phyloP scores from a whole-genome alignment of 2,329 filamentous ascomycete genomes.

The Trichoderma koningiopsis region DNA sequence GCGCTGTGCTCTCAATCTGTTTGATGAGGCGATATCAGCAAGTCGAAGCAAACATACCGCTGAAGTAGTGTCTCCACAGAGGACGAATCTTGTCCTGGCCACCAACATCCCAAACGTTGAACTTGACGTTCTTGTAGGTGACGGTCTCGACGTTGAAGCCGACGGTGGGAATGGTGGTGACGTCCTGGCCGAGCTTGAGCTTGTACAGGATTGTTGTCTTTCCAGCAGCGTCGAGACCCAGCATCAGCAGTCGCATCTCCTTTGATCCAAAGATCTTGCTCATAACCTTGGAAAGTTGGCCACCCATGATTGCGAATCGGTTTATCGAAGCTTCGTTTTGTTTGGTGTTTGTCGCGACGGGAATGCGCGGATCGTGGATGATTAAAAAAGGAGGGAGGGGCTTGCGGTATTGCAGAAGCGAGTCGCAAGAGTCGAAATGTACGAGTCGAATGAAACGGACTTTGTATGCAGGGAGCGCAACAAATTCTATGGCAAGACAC shows the following conservation, averaged over 20 bases:
- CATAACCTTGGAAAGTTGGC: constrained; percentile 93
- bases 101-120: constrained; percentile 99
- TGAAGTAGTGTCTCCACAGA: constrained; percentile 97
- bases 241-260: constrained; percentile 98
- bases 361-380: not conserved
- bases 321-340: not conserved
- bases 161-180: constrained; percentile 97
- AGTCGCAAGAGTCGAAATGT: not conserved
- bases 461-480: constrained; percentile 9
- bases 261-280: constrained; percentile 98
- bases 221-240: constrained; percentile 95
- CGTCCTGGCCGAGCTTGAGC: constrained; percentile 96
- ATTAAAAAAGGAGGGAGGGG: not conserved
- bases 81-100: constrained; percentile 99
- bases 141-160: constrained; percentile 99
- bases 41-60: constrained; percentile 53
- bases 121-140: constrained; percentile 99
- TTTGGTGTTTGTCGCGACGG: not conserved
- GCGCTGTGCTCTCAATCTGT: not conserved
- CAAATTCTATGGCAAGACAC: not conserved
- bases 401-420: constrained; percentile 7
- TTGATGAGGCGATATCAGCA: not conserved
- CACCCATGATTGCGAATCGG: constrained; percentile 70
- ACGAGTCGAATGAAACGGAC: not conserved
- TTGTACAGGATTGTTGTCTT: constrained; percentile 99